Base-by-base conservation (phyloP, 352 stramenopile species). In the Globisporangium sylvaticum region DNA sequence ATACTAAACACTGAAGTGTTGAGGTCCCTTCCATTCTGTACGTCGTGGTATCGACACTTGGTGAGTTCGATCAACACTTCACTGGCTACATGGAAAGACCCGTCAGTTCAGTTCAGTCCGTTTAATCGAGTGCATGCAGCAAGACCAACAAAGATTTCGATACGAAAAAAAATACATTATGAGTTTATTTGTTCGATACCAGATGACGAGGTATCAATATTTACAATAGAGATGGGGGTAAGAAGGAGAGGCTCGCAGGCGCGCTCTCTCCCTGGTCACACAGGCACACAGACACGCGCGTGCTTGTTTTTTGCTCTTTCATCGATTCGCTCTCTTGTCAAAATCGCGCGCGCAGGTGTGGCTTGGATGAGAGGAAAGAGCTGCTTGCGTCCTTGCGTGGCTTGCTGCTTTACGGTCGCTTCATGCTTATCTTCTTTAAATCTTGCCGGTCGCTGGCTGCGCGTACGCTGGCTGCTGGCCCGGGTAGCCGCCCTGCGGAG, bases 401-500 rank as follows among this genome's bases (percentile, higher is more conserved):
- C 39, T 48, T 48, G 15, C 39, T 48, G 15, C 39, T 48, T 48
- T 48, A 48, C 39, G 39, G 18, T 48, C 39, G 15, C 39, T 48
- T 20, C 39, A 44, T 44, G 46, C 4, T 56, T n/a, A 2, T 58
- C 53, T 54, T 7, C 25, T 50, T 46, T 66, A 66, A 25, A 59
- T 37, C 60, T 66, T 66, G 48, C 44, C 44, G n/a, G 60, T 34
- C 46, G 58, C 46, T 37, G 60, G 60, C 32, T 66, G 60, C 14
- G 29, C 60, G 44, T 66, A 66, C 46, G 44, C 60, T 18, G 60
- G 10, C 32, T 65, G 20, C 50, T 65, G 60, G 34, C 62, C 53
- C 25, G 55, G 62, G 62, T 68, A 75, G 42, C 66, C 73, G 25
- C 69, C 64, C 53, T 80, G 75, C 34, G 62, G 61, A 10, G 71